A percentile compares a stretch with the other conserved stretches of the same genome.
Conservation (phyloP, 2,329 filamentous ascomycete genomes). For the Pestalotiopsis sp. region DNA sequence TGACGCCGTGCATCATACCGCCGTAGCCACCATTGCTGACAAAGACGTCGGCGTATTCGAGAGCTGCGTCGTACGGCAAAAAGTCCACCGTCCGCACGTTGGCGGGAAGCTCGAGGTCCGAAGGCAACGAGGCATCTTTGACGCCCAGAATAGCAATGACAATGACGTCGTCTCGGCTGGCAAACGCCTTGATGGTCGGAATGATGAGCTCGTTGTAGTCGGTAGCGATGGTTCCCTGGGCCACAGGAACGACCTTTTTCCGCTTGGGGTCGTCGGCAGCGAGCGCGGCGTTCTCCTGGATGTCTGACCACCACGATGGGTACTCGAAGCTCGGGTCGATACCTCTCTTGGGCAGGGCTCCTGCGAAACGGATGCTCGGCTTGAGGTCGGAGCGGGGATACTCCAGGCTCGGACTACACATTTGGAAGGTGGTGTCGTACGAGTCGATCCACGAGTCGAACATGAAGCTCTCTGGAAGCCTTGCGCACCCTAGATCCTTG, state of each 20-base stretch:
- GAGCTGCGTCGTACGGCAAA: conserved; percentile 49
- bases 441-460: conserved; percentile 32
- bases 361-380: conserved; percentile 44
- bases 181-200: conserved; percentile 47
- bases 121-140: conserved; percentile 29
- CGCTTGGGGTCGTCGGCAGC: conserved; percentile 10
- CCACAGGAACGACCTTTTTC: conserved; percentile 47
- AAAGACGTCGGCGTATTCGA: conserved; percentile 41
- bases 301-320: conserved; percentile 49
- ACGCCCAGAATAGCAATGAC: conserved; percentile 37
- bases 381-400: conserved; percentile 39
- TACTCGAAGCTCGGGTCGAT: conserved; percentile 30
- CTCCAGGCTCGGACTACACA: conserved; percentile 38
- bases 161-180: conserved; percentile 41
- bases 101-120: conserved; percentile 33
- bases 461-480: conserved; percentile 19
- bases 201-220: conserved; percentile 45
- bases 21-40: conserved; percentile 22
- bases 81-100: conserved; percentile 51
- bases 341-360: conserved; percentile 39
- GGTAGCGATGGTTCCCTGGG: conserved; percentile 48
- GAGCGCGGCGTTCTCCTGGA: conserved; percentile 34
- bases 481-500: conserved; percentile 11
- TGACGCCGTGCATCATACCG: conserved; percentile 39
- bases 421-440: conserved; percentile 38